These are phyloP conservation scores for Pisolithus marmoratus DNA, from an alignment of 768 basidiomycete genomes.

Conservation along the genomic window DNA sequence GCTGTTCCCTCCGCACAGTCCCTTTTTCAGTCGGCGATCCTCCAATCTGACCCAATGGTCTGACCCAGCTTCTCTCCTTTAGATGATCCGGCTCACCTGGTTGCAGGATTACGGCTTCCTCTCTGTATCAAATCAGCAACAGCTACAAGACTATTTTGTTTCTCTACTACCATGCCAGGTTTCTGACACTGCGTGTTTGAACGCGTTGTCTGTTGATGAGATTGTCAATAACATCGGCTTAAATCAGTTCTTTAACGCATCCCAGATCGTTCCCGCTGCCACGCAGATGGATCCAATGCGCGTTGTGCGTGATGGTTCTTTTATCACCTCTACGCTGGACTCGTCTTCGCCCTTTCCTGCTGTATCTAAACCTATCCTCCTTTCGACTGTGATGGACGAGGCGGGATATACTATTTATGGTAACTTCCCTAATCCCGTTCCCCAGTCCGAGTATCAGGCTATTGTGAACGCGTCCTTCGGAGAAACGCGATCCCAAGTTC, in stretches of 20 bases:
- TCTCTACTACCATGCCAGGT: conserved; percentile 40
- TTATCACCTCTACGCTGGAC: conserved; percentile 64
- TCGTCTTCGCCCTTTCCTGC: conserved; percentile 53
- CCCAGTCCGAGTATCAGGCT: conserved; percentile 31
- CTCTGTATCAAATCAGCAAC: conserved; percentile 44
- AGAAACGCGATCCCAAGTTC: conserved; percentile 32
- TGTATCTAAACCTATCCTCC: conserved; percentile 58
- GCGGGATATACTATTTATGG: conserved; percentile 59
- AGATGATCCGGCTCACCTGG: conserved; percentile 1
- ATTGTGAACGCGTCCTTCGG: conserved; percentile 45
- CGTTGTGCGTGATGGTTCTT: conserved; percentile 59
- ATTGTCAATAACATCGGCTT: conserved; percentile 50
- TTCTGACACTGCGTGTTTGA: conserved; percentile 45
- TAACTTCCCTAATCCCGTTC: conserved; percentile 34
- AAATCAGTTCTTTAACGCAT: conserved; percentile 38
- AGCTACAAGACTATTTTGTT: conserved; percentile 50
- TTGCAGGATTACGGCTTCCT: conserved; percentile 70
- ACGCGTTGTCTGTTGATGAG: conserved; percentile 39
- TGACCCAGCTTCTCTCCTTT: conserved; percentile 9
- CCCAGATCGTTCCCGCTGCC: conserved; percentile 45
- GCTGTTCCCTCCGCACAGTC: conserved; percentile 64
- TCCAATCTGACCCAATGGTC: conserved; percentile 89
- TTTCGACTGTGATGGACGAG: conserved; percentile 71
- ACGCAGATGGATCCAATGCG: conserved; percentile 50
- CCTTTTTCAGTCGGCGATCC: conserved; percentile 70